Conservation (phyloP, 768 basidiomycete species). For the Naganishia randhawae region DNA sequence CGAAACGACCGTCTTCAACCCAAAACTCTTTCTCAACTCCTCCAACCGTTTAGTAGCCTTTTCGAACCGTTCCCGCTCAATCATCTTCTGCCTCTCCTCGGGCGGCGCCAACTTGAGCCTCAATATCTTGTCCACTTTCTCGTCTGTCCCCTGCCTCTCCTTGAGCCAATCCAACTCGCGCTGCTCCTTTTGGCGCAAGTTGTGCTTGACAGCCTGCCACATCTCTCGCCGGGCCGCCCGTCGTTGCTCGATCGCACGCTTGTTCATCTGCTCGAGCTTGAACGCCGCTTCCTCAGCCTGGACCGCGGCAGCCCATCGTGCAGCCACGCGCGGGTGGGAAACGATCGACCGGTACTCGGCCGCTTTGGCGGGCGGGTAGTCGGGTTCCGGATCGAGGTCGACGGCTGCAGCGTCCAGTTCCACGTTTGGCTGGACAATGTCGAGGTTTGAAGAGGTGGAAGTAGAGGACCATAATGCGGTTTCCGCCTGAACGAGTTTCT, state of each 20-base stretch:
- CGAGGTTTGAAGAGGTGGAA: not conserved
- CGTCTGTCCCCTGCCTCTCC: constrained; percentile 31
- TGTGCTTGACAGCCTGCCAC: constrained; percentile 27
- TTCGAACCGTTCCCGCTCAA: constrained; percentile 5
- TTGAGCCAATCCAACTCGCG: constrained; percentile 21
- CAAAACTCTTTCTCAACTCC: constrained; percentile 12
- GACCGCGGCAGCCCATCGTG: constrained; percentile 34
- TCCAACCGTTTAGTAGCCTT: not conserved
- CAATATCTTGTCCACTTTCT: constrained; percentile 30
- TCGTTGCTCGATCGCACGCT: constrained; percentile 30
- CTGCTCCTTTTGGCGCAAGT: constrained; percentile 25
- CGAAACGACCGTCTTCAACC: constrained; percentile 1
- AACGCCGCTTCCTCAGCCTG: constrained; percentile 31
- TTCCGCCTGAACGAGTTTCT: not conserved
- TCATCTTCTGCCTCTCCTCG: not conserved
- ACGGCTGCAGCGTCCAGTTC: constrained; percentile 5
- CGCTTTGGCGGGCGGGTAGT: constrained; percentile 15
- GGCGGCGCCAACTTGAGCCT: constrained; percentile 9
- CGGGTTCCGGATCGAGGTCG: constrained; percentile 24
- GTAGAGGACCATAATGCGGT: not conserved
- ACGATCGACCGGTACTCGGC: constrained; percentile 9
- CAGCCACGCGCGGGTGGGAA: constrained; percentile 6
- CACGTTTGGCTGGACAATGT: constrained; percentile 6
- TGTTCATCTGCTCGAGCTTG: constrained; percentile 29
- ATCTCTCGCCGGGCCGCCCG: constrained; percentile 27